These are phyloP conservation scores for Gremmenia infestans DNA, from an alignment of 2,329 filamentous ascomycete species.

Conservation along the genomic window DNA sequence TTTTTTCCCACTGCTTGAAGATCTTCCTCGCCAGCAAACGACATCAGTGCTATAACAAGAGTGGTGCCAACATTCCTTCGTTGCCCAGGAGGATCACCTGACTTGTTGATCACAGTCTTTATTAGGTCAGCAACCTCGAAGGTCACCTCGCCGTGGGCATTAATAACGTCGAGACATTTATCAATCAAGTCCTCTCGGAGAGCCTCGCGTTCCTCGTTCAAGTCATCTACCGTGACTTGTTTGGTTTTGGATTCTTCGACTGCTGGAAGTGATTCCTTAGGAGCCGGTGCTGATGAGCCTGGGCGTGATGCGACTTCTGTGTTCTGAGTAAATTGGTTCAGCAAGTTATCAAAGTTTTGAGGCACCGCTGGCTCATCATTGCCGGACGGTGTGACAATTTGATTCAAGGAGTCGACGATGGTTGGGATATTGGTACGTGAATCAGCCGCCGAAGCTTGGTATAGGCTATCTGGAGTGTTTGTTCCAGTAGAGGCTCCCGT, in stretches of 20 bases:
- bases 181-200: constrained; percentile 78
- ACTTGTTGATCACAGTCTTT: constrained; percentile 60
- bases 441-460: constrained; percentile 21
- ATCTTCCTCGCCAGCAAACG: constrained; percentile 55
- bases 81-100: constrained; percentile 50
- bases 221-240: constrained; percentile 64
- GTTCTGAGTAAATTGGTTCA: constrained; percentile 12
- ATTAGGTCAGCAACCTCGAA: constrained; percentile 91
- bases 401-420: constrained; percentile 17
- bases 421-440: constrained; percentile 7
- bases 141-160: constrained; percentile 80
- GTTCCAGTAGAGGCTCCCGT: constrained; percentile 28
- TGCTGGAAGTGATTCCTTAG: constrained; percentile 1
- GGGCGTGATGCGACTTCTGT: background rate
- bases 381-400: constrained; percentile 4
- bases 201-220: constrained; percentile 69
- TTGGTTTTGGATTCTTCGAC: constrained; percentile 7
- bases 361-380: constrained; percentile 3
- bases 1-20: constrained; percentile 49
- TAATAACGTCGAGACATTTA: constrained; percentile 82
- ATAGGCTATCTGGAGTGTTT: constrained; percentile 20
- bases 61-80: constrained; percentile 74
- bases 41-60: constrained; percentile 77
- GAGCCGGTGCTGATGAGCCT: constrained; percentile 2
- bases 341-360: constrained; percentile 17